Evolutionary conservation across 108 stramenopile species (phyloP).

Genomic region (Schizochytrium sp.): DNA sequence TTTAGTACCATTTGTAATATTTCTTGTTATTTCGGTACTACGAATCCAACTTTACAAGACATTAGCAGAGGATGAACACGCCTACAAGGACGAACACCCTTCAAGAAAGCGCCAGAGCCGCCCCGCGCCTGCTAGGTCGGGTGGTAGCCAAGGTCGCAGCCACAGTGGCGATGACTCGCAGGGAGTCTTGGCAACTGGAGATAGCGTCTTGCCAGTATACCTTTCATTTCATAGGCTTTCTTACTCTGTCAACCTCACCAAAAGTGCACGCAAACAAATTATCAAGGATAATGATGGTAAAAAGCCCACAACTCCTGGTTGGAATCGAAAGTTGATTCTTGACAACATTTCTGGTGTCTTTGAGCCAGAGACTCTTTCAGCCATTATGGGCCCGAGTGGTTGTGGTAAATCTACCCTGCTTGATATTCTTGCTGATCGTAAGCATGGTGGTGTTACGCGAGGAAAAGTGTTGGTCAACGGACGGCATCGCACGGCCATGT

Average conservation of each 20-base stretch:
- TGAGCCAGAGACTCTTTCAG: conserved; percentile 38
- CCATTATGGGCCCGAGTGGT: conserved; percentile 66
- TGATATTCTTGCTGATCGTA: conserved; percentile 62
- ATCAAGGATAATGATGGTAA: conserved; percentile 40
- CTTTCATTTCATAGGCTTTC: conserved; percentile 48
- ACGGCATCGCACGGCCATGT: conserved; percentile 7
- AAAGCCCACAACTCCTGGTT: conserved; percentile 10
- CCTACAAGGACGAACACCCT: background rate
- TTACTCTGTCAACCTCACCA: conserved; percentile 39
- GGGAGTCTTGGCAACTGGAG: background rate
- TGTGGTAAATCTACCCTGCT: conserved; percentile 66
- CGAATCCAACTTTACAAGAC: background rate
- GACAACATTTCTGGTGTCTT: conserved; percentile 60
- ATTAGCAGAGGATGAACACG: background rate
- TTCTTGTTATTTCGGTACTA: background rate
- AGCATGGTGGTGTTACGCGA: background rate
- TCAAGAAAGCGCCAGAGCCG: background rate
- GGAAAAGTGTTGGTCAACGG: conserved; percentile 62
- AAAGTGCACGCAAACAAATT: background rate
- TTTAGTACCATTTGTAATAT: conserved; percentile 21
- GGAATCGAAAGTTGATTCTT: conserved; percentile 62
- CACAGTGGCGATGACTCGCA: background rate
- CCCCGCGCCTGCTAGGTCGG: background rate
- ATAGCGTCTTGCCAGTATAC: conserved; percentile 6
- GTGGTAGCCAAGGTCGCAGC: background rate